phyloP scores from a whole-genome alignment of 352 stramenopile species.

The Globisporangium spinosum region DNA sequence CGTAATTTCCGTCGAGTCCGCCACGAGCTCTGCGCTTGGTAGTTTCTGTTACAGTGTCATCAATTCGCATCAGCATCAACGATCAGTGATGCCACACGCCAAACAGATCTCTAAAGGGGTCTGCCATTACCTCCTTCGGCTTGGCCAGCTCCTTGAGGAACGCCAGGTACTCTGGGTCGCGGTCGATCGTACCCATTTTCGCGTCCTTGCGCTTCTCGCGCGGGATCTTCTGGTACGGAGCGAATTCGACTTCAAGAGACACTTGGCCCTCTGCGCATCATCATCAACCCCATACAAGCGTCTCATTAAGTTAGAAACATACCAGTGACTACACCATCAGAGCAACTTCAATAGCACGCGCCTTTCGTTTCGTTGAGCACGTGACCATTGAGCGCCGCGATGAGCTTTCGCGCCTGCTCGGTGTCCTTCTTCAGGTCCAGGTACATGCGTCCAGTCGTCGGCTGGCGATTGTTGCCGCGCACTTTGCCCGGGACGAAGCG shows the following conservation, averaged over 20 bases:
- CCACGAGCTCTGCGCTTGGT: slow-evolving; percentile 55
- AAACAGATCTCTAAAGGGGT: not conserved
- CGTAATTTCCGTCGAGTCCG: slow-evolving; percentile 41
- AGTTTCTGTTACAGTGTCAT: slow-evolving; percentile 49
- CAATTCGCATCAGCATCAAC: not conserved
- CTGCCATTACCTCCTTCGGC: slow-evolving; percentile 53
- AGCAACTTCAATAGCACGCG: slow-evolving; percentile 8
- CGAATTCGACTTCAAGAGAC: slow-evolving; percentile 61
- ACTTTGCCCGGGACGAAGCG: slow-evolving; percentile 57
- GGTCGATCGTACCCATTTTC: slow-evolving; percentile 70
- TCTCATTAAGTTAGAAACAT: not conserved
- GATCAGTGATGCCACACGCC: not conserved
- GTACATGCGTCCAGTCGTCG: slow-evolving; percentile 55
- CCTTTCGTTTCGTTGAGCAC: slow-evolving; percentile 34
- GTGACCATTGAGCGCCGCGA: slow-evolving; percentile 51
- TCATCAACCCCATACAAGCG: not conserved
- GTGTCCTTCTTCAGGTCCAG: slow-evolving; percentile 70
- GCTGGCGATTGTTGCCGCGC: slow-evolving; percentile 49
- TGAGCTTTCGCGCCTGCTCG: slow-evolving; percentile 44
- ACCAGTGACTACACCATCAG: not conserved
- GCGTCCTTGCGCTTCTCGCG: slow-evolving; percentile 80
- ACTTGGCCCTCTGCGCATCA: slow-evolving; percentile 5
- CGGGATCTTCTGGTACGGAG: slow-evolving; percentile 77
- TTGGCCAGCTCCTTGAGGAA: slow-evolving; percentile 71
- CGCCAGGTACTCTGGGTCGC: slow-evolving; percentile 64